Evolutionary conservation across 176 grass and related monocot species (phyloP), one percentile per base, ranked within the genome.

Genomic region (Hyparrhenia diplandra): DNA sequence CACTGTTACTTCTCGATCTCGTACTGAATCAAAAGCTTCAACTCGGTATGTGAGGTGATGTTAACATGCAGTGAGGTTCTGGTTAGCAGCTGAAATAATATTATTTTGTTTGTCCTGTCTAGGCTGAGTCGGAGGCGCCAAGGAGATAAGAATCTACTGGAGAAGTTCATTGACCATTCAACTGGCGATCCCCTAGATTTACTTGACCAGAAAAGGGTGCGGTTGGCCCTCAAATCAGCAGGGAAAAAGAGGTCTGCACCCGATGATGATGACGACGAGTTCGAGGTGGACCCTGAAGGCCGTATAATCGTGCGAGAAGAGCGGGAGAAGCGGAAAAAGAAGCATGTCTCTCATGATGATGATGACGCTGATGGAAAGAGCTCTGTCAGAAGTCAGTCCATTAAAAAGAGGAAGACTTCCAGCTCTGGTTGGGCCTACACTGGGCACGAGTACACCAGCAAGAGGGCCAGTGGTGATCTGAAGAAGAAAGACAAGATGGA

Each of bases 401-500:
- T 84, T 13, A 98, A 98, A 67, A 90, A 85, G 70, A 89, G 86
- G 39, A 98, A 92, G 41, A 87, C 79, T 12, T 30, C 79, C 47
- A 90, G 87, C 68, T 84, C 86, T 42, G 92, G 92, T 18, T 95
- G 95, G 95, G 86, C 92, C 47, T 95, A 95, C 83, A 95, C 88
- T 6, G 95, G 95, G 20, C 88, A 84, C 5, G 92, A 93, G 68
- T 98, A 95, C 80, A 93, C 90, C 13, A 98, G 84, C 77, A 95
- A 89, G 81, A 98, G 84, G 73, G 95, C 86, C 0, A 82, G 90
- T 18, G 95, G 92, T 31, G 95, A 98, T 88, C 74, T 93, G 51
- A 93, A 89, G 71, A 95, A 87, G 82, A 93, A 94, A 51, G 92
- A 91, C 72, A 98, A 98, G 86, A 89, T 98, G 80, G 95, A 98